Base-by-base conservation (phyloP, 2,329 filamentous ascomycete genomes). In the Tolypocladium tropicale region DNA sequence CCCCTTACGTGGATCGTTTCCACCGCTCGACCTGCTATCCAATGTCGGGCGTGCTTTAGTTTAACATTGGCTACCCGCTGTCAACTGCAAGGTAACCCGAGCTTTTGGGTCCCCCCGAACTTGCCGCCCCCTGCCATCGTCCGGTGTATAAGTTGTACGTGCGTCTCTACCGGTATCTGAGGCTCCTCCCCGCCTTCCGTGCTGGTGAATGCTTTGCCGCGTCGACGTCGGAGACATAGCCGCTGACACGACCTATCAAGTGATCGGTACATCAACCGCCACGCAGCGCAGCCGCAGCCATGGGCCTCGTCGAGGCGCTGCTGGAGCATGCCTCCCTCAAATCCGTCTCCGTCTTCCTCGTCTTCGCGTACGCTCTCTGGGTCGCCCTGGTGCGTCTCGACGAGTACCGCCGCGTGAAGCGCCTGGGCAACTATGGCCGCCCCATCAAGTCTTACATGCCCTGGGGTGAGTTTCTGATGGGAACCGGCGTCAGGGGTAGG, bases 271-370 rank as follows among this genome's bases (percentile, higher is more conserved):
- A 46, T 25, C 41, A 10, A 23, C 39, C n/a, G 39, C 30, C 5
- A 36, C 21, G 14, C 25, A 23, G 7, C 16, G 36, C 23, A n/a
- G n/a, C n/a, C 25, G 18, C 41, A 60, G 67, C 33, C 56, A 81
- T 81, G 74, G 73, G 80, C 61, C 68, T 82, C 25, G 67, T 84
- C 53, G 80, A 83, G 62, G 62, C 71, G 36, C 55, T 78, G 33
- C 51, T 79, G 58, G 70, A 72, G 57, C 68, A 74, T 56, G 62
- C 76, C 63, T 79, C 79, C 56, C 61, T 73, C 54, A 73, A 69
- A 56, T 66, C 68, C 54, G 59, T 73, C 21, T 55, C 73, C 51
- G 53, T 76, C 33, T 67, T 74, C 59, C 28, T 75, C 36, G 57
- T 73, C 6, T 67, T 68, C 50, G 63, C 70, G 12, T 73, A 74